phyloP scores from a whole-genome alignment of 164 flowering plant genomes.

The Vitis rupestris region DNA sequence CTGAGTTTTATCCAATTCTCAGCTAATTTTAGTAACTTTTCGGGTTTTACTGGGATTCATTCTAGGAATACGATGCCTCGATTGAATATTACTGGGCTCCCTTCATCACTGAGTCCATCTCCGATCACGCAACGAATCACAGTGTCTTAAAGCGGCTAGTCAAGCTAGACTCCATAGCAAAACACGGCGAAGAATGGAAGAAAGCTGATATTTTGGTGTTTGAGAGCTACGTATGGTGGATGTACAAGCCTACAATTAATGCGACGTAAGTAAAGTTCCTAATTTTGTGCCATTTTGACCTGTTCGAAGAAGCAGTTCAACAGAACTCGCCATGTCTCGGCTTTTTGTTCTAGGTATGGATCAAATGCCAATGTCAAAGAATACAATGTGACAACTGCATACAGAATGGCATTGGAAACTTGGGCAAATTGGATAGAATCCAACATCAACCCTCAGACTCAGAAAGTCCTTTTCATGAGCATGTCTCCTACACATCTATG shows the following conservation, averaged over 20 bases:
- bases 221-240: conserved; percentile 98
- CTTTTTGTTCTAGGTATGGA: conserved; percentile 42
- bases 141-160: conserved; percentile 69
- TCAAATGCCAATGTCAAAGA: conserved; percentile 42
- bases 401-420: conserved; percentile 67
- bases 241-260: conserved; percentile 76
- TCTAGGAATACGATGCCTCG: conserved; percentile 73
- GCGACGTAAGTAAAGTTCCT: conserved; percentile 58
- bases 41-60: not conserved
- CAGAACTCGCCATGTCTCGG: not conserved
- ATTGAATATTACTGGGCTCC: conserved; percentile 95
- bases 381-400: conserved; percentile 77
- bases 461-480: conserved; percentile 78
- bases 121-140: conserved; percentile 89
- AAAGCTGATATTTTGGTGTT: conserved; percentile 74
- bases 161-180: conserved; percentile 72
- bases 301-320: not conserved
- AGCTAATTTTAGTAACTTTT: too few species aligned
- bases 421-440: conserved; percentile 89
- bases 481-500: conserved; percentile 91
- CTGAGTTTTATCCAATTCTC: too few species aligned
- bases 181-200: conserved; percentile 75
- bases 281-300: not conserved
- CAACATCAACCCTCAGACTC: conserved; percentile 52
- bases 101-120: conserved; percentile 83